A percentile compares a stretch with the other conserved stretches of the same genome.
Conservation (phyloP, 148 eudicot genomes). For the Selenicereus undatus region DNA sequence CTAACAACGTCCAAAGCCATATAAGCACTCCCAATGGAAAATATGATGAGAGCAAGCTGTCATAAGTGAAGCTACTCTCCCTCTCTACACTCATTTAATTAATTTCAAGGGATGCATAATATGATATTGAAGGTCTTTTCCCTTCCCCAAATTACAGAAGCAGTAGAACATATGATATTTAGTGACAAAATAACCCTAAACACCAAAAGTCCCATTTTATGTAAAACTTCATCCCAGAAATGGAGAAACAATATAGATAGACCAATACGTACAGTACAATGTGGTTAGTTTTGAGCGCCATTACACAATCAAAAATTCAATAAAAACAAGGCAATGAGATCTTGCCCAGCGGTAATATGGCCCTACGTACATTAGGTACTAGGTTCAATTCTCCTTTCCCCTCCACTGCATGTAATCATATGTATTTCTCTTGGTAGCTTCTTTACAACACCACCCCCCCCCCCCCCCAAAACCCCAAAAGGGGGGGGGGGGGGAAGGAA, state of each 20-base stretch:
- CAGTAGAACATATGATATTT: neutral
- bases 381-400: too few species aligned
- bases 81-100: neutral
- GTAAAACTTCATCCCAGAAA: neutral
- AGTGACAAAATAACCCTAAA: neutral
- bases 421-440: too few species aligned
- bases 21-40: constrained; percentile 7
- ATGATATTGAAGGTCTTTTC: constrained; percentile 1
- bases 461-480: too few species aligned
- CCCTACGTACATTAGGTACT: neutral
- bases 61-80: neutral
- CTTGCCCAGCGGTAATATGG: neutral
- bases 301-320: neutral
- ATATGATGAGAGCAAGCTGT: neutral
- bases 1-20: constrained; percentile 44
- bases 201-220: neutral
- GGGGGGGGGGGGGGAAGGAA: too few species aligned
- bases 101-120: neutral
- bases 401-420: too few species aligned
- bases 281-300: too few species aligned
- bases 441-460: too few species aligned
- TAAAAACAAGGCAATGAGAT: neutral
- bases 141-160: neutral
- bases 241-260: neutral
- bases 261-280: neutral